A percentile compares a stretch with the other conserved stretches of the same genome.
Evolutionary conservation across 768 basidiomycete genomes (phyloP).

Genomic region (Lactarius psammicola): DNA sequence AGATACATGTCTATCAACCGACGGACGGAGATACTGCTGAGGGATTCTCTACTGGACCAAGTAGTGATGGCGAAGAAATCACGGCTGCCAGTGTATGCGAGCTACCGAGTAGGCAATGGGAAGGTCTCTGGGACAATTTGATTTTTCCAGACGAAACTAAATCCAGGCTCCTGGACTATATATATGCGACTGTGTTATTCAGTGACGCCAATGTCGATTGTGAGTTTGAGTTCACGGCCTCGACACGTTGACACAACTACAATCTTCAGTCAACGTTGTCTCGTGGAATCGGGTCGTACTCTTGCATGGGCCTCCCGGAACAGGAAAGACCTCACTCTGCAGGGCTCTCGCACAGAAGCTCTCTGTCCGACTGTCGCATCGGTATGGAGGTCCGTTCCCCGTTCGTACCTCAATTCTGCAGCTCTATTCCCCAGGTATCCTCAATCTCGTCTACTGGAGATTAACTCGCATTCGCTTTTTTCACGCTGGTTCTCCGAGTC

Average conservation of each 20-base stretch:
- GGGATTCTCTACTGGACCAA: constrained; percentile 60
- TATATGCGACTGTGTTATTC: constrained; percentile 90
- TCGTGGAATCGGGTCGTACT: constrained; percentile 96
- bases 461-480: constrained; percentile 97
- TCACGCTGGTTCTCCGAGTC: constrained; percentile 99
- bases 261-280: constrained; percentile 73
- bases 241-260: constrained; percentile 15
- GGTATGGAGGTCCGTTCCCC: constrained; percentile 45
- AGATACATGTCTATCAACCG: constrained; percentile 89
- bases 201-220: constrained; percentile 86
- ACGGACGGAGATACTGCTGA: constrained; percentile 63
- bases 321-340: constrained; percentile 95
- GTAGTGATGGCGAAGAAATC: constrained; percentile 66
- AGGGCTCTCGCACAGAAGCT: constrained; percentile 94
- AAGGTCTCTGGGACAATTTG: constrained; percentile 91
- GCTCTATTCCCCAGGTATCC: constrained; percentile 58
- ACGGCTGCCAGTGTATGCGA: constrained; percentile 90
- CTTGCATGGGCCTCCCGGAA: constrained; percentile 95
- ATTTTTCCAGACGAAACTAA: constrained; percentile 87
- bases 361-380: constrained; percentile 81
- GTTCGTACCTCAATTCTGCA: neutral
- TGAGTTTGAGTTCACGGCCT: constrained; percentile 38
- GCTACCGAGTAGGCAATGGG: constrained; percentile 77
- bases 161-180: constrained; percentile 85
- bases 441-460: constrained; percentile 86